Evolutionary conservation across 2,329 filamentous ascomycete genomes (phyloP), one percentile per base, ranked within the genome.

Genomic region (Nothophaeocryptopus gaeumannii): DNA sequence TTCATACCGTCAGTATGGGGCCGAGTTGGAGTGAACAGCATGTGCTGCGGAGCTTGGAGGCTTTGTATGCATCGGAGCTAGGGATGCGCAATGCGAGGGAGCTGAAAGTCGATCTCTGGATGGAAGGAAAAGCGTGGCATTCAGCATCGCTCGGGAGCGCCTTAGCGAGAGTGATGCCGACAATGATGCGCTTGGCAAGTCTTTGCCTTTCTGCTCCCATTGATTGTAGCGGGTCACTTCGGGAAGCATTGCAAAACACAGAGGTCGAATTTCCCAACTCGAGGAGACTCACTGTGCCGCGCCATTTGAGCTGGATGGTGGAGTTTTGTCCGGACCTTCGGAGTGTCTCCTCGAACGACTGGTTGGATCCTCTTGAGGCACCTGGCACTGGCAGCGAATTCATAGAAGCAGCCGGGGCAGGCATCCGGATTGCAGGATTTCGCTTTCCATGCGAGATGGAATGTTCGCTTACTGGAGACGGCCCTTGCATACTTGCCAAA

Each of bases 1-100:
- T 41, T n/a, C 20, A 30, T 31, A 41, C 16, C 5, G 32, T 33
- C n/a, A 29, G 33, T 42, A 9, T 42, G 10, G 39, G 39, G 11
- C 39, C 29, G 12, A 42, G 39, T 32, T 42, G 39, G 39, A 42
- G 39, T 42, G 39, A 32, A 12, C 13, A 42, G n/a, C 29, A 42
- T 32, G 33, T 31, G 5, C 15, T 42, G 11, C 7, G 14, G 5
- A 31, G 26, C 9, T 8, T 41, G n/a, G 7, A 5, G 26, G 13
- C 16, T 8, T 15, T 41, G 16, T 2, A 12, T 7, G 12, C 26
- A 14, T 31, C n/a, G 11, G 39, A 41, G 7, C 12, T 13, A 14
- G 39, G 26, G 2, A 14, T 41, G 10, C 5, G 12, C 8, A 13
- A 12, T 8, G 39, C 33, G n/a, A 32, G 14, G 10, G 40, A 43